Conservation (phyloP, 345 rosid genomes). For the Dipteronia sinensis region DNA sequence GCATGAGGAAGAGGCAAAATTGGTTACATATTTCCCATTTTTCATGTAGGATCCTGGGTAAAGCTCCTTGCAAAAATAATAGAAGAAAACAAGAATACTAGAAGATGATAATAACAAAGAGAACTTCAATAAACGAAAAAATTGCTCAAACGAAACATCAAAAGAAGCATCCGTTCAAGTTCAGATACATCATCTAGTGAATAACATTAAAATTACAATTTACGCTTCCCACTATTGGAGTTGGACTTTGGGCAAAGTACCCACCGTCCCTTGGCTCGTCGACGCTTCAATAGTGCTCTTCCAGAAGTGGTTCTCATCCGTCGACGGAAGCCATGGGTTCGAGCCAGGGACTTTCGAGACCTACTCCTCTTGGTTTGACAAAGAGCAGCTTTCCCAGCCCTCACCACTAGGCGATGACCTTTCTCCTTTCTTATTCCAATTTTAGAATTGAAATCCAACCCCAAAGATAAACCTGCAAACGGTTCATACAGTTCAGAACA, state of each 20-base stretch:
- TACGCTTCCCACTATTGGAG: slow-evolving; percentile 73
- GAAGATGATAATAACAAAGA: not conserved
- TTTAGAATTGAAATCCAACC: slow-evolving; percentile 48
- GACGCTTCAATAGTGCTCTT: slow-evolving; percentile 77
- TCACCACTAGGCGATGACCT: slow-evolving; percentile 69
- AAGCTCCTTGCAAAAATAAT: too few relatives aligned
- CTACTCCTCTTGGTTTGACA: slow-evolving; percentile 90
- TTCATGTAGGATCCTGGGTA: not conserved
- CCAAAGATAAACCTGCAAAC: slow-evolving; percentile 67
- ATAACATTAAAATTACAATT: slow-evolving; percentile 14
- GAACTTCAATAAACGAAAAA: slow-evolving; percentile 20
- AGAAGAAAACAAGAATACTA: not conserved
- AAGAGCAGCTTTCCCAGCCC: slow-evolving; percentile 87
- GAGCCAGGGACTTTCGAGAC: slow-evolving; percentile 88
- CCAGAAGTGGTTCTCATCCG: slow-evolving; percentile 91
- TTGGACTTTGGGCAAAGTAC: slow-evolving; percentile 90
- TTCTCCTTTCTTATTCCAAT: slow-evolving; percentile 36
- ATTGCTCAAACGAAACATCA: slow-evolving; percentile 5
- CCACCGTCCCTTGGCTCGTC: slow-evolving; percentile 92
- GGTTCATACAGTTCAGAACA: slow-evolving; percentile 1
- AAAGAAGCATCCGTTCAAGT: slow-evolving; percentile 7
- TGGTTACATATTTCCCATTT: not conserved
- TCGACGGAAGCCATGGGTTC: slow-evolving; percentile 89
- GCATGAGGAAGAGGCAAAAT: not conserved
- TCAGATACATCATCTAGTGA: slow-evolving; percentile 10